phyloP scores from a whole-genome alignment of 2,329 filamentous ascomycete genomes.

The Diaporthe sp. region DNA sequence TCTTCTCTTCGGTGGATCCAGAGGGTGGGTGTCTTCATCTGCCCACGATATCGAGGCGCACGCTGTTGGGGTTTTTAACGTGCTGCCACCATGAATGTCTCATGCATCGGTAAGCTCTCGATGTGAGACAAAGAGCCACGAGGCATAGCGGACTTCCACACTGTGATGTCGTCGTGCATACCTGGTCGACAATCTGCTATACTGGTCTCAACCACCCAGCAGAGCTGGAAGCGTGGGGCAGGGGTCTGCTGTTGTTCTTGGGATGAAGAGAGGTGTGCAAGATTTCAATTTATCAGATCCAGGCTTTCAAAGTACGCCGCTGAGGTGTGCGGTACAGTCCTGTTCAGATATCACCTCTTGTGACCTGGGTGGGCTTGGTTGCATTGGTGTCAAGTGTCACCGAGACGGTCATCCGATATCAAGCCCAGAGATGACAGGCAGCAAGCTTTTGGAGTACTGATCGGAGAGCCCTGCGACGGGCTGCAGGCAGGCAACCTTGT shows the following conservation, averaged over 20 bases:
- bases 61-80: neutral
- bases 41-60: conserved; percentile 24
- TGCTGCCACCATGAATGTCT: conserved; percentile 5
- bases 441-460: conserved; percentile 1
- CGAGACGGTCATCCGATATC: conserved; percentile 3
- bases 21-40: conserved; percentile 24
- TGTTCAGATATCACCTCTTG: neutral
- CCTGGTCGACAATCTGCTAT: neutral
- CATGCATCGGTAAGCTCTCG: neutral
- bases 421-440: conserved; percentile 7
- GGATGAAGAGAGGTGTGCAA: neutral
- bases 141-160: conserved; percentile 4
- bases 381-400: conserved; percentile 1
- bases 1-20: conserved; percentile 16
- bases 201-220: neutral
- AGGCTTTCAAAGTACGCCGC: neutral
- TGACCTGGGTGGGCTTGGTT: conserved; percentile 1
- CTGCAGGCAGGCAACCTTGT: conserved; percentile 44
- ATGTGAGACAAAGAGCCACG: conserved; percentile 27
- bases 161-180: conserved; percentile 28
- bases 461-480: conserved; percentile 38
- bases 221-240: conserved; percentile 7
- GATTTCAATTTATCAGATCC: neutral
- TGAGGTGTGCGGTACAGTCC: neutral
- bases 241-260: neutral